phyloP scores from a whole-genome alignment of 1,284 basidiomycete species.

The Abortiporus biennis region DNA sequence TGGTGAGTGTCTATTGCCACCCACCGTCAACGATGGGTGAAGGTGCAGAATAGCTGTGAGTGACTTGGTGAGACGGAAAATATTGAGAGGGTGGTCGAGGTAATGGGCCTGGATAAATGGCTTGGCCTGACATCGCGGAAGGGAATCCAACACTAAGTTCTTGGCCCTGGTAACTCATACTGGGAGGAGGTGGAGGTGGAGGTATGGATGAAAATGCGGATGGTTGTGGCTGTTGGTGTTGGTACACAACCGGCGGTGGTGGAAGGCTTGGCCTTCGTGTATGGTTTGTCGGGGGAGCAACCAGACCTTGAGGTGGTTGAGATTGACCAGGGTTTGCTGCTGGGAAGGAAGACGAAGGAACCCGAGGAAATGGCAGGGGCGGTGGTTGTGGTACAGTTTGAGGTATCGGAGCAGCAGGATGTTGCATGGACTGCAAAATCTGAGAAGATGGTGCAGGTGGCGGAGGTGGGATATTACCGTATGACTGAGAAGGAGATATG shows the following conservation, averaged over 20 bases:
- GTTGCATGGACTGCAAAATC: no score
- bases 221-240: conserved; percentile 18
- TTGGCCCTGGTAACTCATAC: conserved; percentile 20
- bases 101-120: conserved; percentile 30
- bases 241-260: conserved; percentile 27
- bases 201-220: conserved; percentile 32
- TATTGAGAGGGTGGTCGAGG: conserved; percentile 29
- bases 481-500: conserved; percentile 7
- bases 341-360: conserved; percentile 6
- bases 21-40: conserved; percentile 11
- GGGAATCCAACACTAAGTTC: conserved; percentile 12
- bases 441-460: conserved; percentile 9
- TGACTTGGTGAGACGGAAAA: conserved; percentile 12
- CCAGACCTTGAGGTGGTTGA: conserved; percentile 22
- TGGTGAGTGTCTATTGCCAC: conserved; percentile 17
- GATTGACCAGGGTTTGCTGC: neutral
- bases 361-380: conserved; percentile 14
- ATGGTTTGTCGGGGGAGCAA: conserved; percentile 26
- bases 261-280: conserved; percentile 30
- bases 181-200: conserved; percentile 25
- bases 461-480: conserved; percentile 8
- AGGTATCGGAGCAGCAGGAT: conserved; percentile 1
- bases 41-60: conserved; percentile 13
- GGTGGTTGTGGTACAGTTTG: conserved; percentile 7
- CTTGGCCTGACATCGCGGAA: conserved; percentile 17